A percentile compares a stretch with the other conserved stretches of the same genome.
These are phyloP conservation scores for Phytophthora cactorum DNA, from an alignment of 352 stramenopile species.

Conservation along the genomic window DNA sequence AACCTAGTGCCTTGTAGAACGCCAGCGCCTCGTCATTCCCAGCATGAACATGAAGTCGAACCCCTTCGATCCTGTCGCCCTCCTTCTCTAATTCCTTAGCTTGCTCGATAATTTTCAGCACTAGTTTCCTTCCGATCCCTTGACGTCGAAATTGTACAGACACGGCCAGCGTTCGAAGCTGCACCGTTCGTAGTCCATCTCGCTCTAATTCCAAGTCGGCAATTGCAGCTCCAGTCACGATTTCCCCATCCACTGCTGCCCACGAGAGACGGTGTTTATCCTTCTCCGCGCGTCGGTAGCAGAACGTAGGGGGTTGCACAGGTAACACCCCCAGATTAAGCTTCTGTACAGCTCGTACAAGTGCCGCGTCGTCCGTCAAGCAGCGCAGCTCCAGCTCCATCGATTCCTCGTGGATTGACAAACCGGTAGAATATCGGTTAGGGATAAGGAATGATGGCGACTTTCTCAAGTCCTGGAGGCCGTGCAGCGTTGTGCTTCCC, in stretches of 20 bases:
- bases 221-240: slow-evolving; percentile 40
- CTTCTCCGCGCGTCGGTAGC: slow-evolving; percentile 67
- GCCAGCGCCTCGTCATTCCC: slow-evolving; percentile 63
- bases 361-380: slow-evolving; percentile 47
- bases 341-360: slow-evolving; percentile 62
- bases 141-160: slow-evolving; percentile 37
- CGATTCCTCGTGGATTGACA: not conserved
- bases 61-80: slow-evolving; percentile 18
- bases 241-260: slow-evolving; percentile 31
- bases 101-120: slow-evolving; percentile 49
- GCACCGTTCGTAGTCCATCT: slow-evolving; percentile 34
- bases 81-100: slow-evolving; percentile 22
- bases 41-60: slow-evolving; percentile 69
- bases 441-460: slow-evolving; percentile 30
- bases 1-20: slow-evolving; percentile 66
- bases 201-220: slow-evolving; percentile 48
- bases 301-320: slow-evolving; percentile 65
- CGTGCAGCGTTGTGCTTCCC: slow-evolving; percentile 70
- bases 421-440: slow-evolving; percentile 18
- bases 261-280: slow-evolving; percentile 53
- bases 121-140: slow-evolving; percentile 45
- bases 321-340: slow-evolving; percentile 74
- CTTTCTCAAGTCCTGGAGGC: slow-evolving; percentile 37
- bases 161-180: slow-evolving; percentile 57
- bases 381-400: slow-evolving; percentile 54